Percentiles rank a stretch among this genome's conserved stretches.
Conservation (phyloP, 306 rosid species). For the Pyrus bretschneideri region DNA sequence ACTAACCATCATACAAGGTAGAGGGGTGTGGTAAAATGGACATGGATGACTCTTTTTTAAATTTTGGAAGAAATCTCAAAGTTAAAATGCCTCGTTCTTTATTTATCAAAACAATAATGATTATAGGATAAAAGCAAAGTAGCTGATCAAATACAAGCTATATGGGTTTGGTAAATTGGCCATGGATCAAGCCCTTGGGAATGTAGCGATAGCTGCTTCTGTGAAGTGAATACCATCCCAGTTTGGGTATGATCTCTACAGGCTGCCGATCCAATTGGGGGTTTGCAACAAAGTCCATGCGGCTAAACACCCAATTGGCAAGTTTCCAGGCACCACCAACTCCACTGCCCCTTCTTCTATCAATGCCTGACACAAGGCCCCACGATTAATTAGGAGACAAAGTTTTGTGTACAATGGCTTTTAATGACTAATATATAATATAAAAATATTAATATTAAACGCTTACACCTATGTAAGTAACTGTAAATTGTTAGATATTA, state of each 20-base stretch:
- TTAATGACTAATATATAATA: background rate
- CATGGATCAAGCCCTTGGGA: constrained; percentile 33
- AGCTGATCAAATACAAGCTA: background rate
- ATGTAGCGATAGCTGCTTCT: constrained; percentile 52
- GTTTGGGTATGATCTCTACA: constrained; percentile 32
- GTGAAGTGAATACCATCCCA: constrained; percentile 78
- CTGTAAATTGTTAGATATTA: no score
- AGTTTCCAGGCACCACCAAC: constrained; percentile 61
- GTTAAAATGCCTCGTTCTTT: no score
- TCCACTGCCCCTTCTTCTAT: constrained; percentile 64
- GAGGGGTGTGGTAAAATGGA: no score
- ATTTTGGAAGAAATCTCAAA: no score
- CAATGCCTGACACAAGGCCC: constrained; percentile 28
- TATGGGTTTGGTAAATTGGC: constrained; percentile 41
- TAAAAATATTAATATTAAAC: no score
- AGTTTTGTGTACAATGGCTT: background rate
- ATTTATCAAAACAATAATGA: background rate
- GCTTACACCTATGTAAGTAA: no score
- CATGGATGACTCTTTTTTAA: no score
- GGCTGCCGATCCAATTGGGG: constrained; percentile 30
- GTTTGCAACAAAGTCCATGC: constrained; percentile 34
- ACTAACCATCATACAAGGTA: no score
- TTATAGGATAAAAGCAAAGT: background rate
- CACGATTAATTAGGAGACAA: background rate
- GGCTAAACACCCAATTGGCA: constrained; percentile 60